Evolutionary conservation across 2,329 filamentous ascomycete species (phyloP).

Genomic region (Fusarium napiforme): DNA sequence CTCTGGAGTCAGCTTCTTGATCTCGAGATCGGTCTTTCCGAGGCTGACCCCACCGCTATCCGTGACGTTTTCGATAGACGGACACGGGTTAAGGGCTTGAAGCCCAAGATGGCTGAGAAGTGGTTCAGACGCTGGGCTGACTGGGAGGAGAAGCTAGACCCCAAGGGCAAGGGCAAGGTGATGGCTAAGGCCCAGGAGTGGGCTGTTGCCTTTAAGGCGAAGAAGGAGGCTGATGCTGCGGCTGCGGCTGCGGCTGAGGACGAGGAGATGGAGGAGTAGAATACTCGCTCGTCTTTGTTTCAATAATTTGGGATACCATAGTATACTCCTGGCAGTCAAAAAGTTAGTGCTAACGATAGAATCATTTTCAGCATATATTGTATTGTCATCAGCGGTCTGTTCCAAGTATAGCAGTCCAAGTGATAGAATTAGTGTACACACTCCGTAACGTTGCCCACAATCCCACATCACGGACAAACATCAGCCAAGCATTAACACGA

Average conservation of each 20-base stretch:
- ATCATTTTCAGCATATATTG: slow-evolving; percentile 20
- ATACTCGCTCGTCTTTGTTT: slow-evolving; percentile 13
- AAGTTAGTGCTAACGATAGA: slow-evolving; percentile 38
- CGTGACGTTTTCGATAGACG: slow-evolving; percentile 87
- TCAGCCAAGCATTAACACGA: slow-evolving; percentile 26
- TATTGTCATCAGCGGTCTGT: neutral
- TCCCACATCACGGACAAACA: neutral
- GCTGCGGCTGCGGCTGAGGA: slow-evolving; percentile 40
- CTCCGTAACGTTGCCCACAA: neutral
- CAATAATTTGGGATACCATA: slow-evolving; percentile 42
- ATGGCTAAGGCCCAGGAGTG: slow-evolving; percentile 78
- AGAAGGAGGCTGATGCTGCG: slow-evolving; percentile 54
- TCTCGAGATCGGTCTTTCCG: slow-evolving; percentile 76
- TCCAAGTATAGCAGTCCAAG: neutral
- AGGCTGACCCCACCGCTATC: slow-evolving; percentile 66
- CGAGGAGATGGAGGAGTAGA: slow-evolving; percentile 52
- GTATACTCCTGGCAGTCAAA: slow-evolving; percentile 31
- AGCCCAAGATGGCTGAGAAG: slow-evolving; percentile 83
- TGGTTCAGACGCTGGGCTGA: slow-evolving; percentile 94
- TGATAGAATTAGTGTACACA: neutral
- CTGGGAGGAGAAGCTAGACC: slow-evolving; percentile 82
- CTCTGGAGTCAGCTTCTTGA: slow-evolving; percentile 94
- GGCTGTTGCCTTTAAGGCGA: slow-evolving; percentile 65
- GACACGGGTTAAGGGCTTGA: slow-evolving; percentile 74
- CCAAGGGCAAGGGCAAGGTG: slow-evolving; percentile 74